These are phyloP conservation scores for Coemansia sp. DNA, from an alignment of 192 early-diverging fungal species.

Conservation along the genomic window DNA sequence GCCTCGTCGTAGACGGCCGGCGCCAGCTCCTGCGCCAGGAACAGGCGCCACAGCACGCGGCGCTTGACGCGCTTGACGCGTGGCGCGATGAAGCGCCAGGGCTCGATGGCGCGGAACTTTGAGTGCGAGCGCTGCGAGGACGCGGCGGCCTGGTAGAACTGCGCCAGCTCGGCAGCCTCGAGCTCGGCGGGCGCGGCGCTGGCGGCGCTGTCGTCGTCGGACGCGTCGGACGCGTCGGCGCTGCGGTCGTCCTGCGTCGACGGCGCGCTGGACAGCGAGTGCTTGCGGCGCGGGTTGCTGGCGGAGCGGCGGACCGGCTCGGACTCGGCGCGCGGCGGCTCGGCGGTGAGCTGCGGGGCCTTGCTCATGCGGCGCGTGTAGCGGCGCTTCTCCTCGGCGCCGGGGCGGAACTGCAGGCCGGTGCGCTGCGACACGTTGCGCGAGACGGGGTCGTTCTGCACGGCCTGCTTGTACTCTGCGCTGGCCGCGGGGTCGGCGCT, in stretches of 20 bases:
- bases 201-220: constrained; percentile 3
- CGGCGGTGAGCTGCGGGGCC: constrained; percentile 42
- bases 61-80: constrained; percentile 49
- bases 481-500: constrained; percentile 13
- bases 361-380: constrained; percentile 44
- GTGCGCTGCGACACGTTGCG: constrained; percentile 49
- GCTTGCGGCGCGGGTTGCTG: background rate
- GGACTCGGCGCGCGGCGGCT: background rate
- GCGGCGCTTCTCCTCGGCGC: constrained; percentile 43
- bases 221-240: background rate
- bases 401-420: constrained; percentile 34
- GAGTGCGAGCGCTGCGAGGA: constrained; percentile 19
- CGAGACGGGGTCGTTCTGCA: constrained; percentile 36
- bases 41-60: constrained; percentile 46
- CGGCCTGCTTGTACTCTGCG: constrained; percentile 33
- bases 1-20: constrained; percentile 31
- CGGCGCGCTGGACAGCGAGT: background rate
- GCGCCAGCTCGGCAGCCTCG: background rate
- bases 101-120: constrained; percentile 26
- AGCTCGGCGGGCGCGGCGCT: background rate
- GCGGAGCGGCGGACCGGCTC: constrained; percentile 1
- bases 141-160: constrained; percentile 16
- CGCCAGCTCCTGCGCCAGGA: constrained; percentile 49
- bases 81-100: constrained; percentile 45
- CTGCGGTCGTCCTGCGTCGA: background rate